These are phyloP conservation scores for Lasiodiplodia sp. DNA, from an alignment of 2,329 filamentous ascomycete species.

Conservation along the genomic window DNA sequence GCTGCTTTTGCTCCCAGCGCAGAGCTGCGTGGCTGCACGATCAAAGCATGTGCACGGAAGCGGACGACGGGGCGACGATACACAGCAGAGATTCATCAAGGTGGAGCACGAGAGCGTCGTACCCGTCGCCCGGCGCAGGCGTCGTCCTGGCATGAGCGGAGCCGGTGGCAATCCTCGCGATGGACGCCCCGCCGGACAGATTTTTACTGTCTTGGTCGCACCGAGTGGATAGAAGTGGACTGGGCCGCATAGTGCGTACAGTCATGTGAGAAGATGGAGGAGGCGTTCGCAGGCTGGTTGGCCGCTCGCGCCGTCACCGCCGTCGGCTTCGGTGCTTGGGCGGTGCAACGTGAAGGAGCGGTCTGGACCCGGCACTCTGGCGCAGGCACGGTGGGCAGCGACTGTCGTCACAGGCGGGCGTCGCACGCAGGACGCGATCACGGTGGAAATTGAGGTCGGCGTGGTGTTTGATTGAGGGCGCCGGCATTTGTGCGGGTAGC, in stretches of 20 bases:
- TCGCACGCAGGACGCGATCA: constrained; percentile 10
- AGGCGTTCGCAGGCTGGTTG: constrained; percentile 27
- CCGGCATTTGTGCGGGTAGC: constrained; percentile 3
- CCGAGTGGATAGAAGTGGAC: constrained; percentile 20
- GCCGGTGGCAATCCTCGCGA: constrained; percentile 12
- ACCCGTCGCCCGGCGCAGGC: background rate
- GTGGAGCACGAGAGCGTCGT: constrained; percentile 22
- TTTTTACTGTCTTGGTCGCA: constrained; percentile 22
- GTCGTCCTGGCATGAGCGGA: constrained; percentile 4
- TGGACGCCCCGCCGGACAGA: constrained; percentile 19
- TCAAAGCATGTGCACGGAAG: constrained; percentile 26
- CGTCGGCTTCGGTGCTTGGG: constrained; percentile 13
- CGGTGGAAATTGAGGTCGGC: constrained; percentile 18
- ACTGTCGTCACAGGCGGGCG: constrained; percentile 12
- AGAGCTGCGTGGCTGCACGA: constrained; percentile 18
- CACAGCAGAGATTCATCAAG: constrained; percentile 21
- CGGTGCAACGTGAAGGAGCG: constrained; percentile 29
- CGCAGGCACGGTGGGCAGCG: background rate
- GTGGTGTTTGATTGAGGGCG: constrained; percentile 14
- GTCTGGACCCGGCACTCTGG: constrained; percentile 29
- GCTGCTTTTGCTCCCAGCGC: constrained; percentile 20
- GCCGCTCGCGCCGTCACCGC: constrained; percentile 24
- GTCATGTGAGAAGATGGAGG: constrained; percentile 30
- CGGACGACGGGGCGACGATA: constrained; percentile 23
- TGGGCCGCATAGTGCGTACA: constrained; percentile 22